Base-by-base conservation (phyloP, 345 rosid species). In the Populus davidiana region DNA sequence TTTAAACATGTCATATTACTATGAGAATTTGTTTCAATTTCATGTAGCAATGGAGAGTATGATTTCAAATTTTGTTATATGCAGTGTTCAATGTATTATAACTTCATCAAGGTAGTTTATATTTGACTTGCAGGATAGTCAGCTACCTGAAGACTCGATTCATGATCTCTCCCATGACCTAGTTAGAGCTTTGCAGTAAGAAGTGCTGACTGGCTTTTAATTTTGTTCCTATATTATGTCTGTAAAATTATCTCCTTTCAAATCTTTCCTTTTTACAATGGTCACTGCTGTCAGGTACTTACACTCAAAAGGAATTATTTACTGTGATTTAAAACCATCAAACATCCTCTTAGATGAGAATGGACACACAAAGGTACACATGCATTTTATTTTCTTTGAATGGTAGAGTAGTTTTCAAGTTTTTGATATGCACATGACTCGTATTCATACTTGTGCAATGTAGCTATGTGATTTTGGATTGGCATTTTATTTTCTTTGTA, bases 311-410 rank as follows among this genome's bases (percentile, higher is more conserved):
- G 98, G 97, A 74, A 89, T 92, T 73, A 90, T 92, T 71, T 96
- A 96, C 77, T 87, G 99, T 80, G 99, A 96, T 85, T 76, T 96
- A 78, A 96, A 96, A 83, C 99, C 99, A 70, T 96, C 99, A 78
- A 96, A 96, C 81, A 89, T 96, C 74, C 91, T 94, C 74, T 82
- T 96, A 80, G 99, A 96, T 54, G 99, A 96, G 85, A 93, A 90
- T 72, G 99, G 98, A 44, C 93, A 78, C 81, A 84, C 86, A 59
- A 96, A 96, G 97, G 99, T 96, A 83, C 21, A 25, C 56, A 20
- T 72, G 70, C 49, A 27, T 31, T 69, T 49, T 56, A 11, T 66
- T 70, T 74, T 79, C 33, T 59, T 39, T 56, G 61, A 69, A 35
- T 72, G 8, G 17, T 71, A 44, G 39, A 21, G 39, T 74, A 62